Conservation (phyloP, 331 rosid species). For the Spiraea crenata region DNA sequence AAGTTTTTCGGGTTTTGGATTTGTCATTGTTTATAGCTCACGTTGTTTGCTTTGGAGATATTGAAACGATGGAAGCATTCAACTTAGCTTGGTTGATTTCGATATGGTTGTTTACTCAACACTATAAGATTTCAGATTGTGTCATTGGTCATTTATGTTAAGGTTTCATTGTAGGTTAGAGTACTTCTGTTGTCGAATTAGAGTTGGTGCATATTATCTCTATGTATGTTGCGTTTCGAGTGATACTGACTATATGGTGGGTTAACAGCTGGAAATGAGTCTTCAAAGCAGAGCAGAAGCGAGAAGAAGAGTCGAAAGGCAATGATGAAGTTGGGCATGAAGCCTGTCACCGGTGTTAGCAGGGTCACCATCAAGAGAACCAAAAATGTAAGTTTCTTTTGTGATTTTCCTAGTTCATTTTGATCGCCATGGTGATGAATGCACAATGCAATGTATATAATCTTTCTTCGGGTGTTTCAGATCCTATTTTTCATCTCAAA, state of each 20-base stretch:
- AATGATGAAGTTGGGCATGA: slow-evolving; percentile 83
- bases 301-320: slow-evolving; percentile 93
- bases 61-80: neutral
- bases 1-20: neutral
- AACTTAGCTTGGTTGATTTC: neutral
- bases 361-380: slow-evolving; percentile 90
- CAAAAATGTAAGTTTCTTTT: slow-evolving; percentile 51
- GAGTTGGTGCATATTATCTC: neutral
- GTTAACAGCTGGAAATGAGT: slow-evolving; percentile 51
- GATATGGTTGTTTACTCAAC: neutral
- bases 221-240: neutral
- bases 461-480: slow-evolving; percentile 33
- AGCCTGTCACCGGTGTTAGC: slow-evolving; percentile 75
- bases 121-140: neutral
- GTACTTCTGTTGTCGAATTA: neutral
- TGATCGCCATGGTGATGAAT: neutral
- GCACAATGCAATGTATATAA: neutral
- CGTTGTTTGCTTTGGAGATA: neutral
- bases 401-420: neutral
- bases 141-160: neutral
- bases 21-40: neutral
- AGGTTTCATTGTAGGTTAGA: neutral
- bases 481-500: slow-evolving; percentile 81
- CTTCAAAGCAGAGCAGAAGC: slow-evolving; percentile 85
- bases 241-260: slow-evolving; percentile 17